These are phyloP conservation scores for Rhizopogon vulgaris DNA, from an alignment of 768 basidiomycete species.

Conservation along the genomic window DNA sequence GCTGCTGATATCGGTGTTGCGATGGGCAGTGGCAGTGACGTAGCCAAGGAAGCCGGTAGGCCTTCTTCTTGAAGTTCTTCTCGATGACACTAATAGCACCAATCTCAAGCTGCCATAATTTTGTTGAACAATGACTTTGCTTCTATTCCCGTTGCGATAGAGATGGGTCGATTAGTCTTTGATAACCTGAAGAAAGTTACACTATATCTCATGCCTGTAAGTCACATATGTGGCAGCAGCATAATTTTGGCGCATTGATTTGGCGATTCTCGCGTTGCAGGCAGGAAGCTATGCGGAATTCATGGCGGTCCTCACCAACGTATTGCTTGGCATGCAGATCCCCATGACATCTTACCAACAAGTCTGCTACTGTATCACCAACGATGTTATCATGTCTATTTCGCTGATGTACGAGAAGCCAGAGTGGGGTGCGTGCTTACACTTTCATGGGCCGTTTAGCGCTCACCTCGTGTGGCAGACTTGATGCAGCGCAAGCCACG, in stretches of 20 bases:
- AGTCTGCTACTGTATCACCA: constrained; percentile 39
- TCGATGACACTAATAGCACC: neutral
- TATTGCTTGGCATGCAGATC: constrained; percentile 46
- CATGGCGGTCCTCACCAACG: constrained; percentile 44
- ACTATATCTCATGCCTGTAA: constrained; percentile 27
- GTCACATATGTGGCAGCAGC: neutral
- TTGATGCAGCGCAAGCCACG: constrained; percentile 37
- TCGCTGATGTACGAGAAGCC: constrained; percentile 38
- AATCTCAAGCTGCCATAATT: constrained; percentile 28
- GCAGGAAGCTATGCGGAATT: constrained; percentile 46
- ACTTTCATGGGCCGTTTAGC: neutral
- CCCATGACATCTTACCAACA: constrained; percentile 43
- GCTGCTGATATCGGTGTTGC: constrained; percentile 43
- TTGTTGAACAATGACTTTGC: constrained; percentile 46
- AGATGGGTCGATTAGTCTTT: constrained; percentile 45
- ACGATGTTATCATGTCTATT: constrained; percentile 38
- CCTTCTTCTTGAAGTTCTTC: constrained; percentile 12
- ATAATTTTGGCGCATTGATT: neutral
- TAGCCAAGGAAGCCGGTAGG: constrained; percentile 42
- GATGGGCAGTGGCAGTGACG: constrained; percentile 32
- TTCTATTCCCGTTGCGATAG: constrained; percentile 43
- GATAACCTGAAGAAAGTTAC: constrained; percentile 44
- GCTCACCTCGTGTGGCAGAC: constrained; percentile 15
- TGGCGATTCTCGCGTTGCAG: constrained; percentile 7
- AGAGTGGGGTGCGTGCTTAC: constrained; percentile 25